These are phyloP conservation scores for Fusarium setosum DNA, from an alignment of 2,329 filamentous ascomycete species.

Conservation along the genomic window DNA sequence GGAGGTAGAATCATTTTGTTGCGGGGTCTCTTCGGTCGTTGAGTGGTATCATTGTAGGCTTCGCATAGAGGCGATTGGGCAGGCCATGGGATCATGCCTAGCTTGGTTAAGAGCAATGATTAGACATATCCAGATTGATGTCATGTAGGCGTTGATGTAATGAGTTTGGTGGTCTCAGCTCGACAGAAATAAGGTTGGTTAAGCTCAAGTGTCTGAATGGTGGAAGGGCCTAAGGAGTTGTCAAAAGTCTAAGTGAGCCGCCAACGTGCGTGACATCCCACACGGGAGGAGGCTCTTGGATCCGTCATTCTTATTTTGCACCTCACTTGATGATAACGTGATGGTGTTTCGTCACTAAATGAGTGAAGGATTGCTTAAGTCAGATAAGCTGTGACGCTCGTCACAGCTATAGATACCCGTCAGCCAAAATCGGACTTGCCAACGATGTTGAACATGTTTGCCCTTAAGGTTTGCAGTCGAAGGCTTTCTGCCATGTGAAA, in stretches of 20 bases:
- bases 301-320: too few species aligned
- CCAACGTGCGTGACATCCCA: not conserved
- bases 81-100: not conserved
- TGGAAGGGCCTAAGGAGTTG: not conserved
- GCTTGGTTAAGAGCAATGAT: not conserved
- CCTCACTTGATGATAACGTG: not conserved
- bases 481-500: too few species aligned
- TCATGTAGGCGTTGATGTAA: not conserved
- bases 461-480: too few species aligned
- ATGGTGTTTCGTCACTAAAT: too few species aligned
- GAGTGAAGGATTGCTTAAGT: too few species aligned
- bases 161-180: not conserved
- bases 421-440: too few species aligned
- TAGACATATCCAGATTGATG: not conserved
- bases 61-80: too few species aligned
- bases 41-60: not conserved
- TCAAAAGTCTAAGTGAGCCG: not conserved
- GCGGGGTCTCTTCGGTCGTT: not conserved
- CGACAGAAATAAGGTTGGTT: not conserved
- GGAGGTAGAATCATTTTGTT: not conserved
- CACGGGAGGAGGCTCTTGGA: too few species aligned
- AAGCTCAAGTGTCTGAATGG: not conserved
- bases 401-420: too few species aligned
- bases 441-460: too few species aligned
- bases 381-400: too few species aligned